phyloP scores from a whole-genome alignment of 441 rosid species.

The Omphalea diandra region DNA sequence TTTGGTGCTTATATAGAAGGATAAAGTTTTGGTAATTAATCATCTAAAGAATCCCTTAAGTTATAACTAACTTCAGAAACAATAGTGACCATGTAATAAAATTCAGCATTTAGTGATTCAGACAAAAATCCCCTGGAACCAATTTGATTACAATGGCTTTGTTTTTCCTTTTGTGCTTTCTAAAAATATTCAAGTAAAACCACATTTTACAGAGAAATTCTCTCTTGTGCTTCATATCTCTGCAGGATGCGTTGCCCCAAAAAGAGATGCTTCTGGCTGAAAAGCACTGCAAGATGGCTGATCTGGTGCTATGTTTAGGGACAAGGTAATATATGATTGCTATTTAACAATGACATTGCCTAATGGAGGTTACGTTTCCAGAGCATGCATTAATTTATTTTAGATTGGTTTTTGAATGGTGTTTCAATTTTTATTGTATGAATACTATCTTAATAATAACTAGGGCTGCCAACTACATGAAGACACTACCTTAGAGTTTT shows the following conservation, averaged over 20 bases:
- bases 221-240: constrained; percentile 10
- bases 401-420: background rate
- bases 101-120: background rate
- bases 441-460: background rate
- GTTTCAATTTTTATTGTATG: background rate
- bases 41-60: background rate
- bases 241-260: constrained; percentile 85
- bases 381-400: background rate
- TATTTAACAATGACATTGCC: constrained; percentile 4
- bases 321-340: constrained; percentile 56
- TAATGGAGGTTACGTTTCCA: background rate
- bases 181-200: background rate
- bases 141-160: background rate
- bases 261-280: constrained; percentile 86
- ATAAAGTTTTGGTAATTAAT: background rate
- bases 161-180: background rate
- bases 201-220: background rate
- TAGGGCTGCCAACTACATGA: background rate
- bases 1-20: background rate
- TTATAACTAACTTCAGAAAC: background rate
- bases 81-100: background rate
- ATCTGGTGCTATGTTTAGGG: constrained; percentile 88
- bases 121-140: background rate
- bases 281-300: constrained; percentile 85
- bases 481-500: background rate